Evolutionary conservation across 208 protist genomes (phyloP), one percentile per base, ranked within the genome.

Genomic region (Leptomonas pyrrhocoris): DNA sequence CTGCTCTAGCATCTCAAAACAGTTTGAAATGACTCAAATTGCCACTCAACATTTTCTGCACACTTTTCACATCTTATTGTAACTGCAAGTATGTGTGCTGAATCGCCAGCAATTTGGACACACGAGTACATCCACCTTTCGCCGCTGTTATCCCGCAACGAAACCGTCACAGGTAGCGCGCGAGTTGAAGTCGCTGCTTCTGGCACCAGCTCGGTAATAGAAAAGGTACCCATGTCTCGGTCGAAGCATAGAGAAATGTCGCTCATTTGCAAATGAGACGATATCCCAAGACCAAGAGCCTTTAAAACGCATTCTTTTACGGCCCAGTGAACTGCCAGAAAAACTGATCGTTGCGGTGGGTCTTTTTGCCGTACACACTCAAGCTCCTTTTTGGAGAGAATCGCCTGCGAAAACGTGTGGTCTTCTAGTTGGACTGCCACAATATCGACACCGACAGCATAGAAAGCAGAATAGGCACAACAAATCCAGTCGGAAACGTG

Each of bases 261-360:
- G 23, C 9, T 21, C 56, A 71, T 53, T 25, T 70, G 34, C 49
- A 77, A 36, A n/a, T 51, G 19, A 16, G 56, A 15, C 49, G 65
- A 55, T 68, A 57, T 13, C 65, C 81, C 40, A 68, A 59, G 31
- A 16, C 81, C 81, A 19, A 83, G 53, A 4, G 73, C 72, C 27
- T 86, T 86, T 31, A 86, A 36, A 1, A 86, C 59, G 18, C 43
- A 11, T 51, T 86, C 81, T 38, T 86, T 86, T 2, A 83, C 25
- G 8, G 68, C 45, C 81, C 81, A 86, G 34, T 64, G 74, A 18
- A 66, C 9, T 3, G 75, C 65, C 51, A 76, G 75, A 6, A 62
- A 38, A 28, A 25, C 11, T 9, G 46, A 13, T 36, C 48, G 49
- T 46, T 64, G 38, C 0, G 8, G 13, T 18, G 7, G 50, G 19